A percentile compares a stretch with the other conserved stretches of the same genome.
Evolutionary conservation across 441 rosid genomes (phyloP).

Genomic region (Adansonia grandidieri): DNA sequence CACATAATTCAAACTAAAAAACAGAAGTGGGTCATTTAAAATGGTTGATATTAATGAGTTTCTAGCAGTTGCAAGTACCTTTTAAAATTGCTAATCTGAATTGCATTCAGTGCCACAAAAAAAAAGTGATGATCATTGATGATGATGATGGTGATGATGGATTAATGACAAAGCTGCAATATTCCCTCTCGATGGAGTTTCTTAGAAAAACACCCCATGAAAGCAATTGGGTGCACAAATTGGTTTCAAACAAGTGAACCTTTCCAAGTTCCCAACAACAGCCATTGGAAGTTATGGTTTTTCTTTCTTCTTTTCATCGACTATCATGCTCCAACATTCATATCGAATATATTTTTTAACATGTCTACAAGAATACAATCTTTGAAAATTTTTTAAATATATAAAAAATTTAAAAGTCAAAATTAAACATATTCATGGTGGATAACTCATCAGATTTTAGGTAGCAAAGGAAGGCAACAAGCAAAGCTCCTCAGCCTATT

Average conservation of each 20-base stretch:
- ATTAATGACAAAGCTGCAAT: slow-evolving; percentile 14
- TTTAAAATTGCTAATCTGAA: slow-evolving; percentile 3
- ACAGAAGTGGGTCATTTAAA: not conserved
- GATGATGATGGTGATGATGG: not conserved
- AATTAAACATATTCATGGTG: too few species aligned
- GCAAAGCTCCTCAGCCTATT: not conserved
- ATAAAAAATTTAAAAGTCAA: too few species aligned
- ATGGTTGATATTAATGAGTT: not conserved
- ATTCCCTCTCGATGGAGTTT: not conserved
- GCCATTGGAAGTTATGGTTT: not conserved
- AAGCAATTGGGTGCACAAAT: not conserved
- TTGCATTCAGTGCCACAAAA: slow-evolving; percentile 21
- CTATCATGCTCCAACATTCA: not conserved
- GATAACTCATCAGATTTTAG: too few species aligned
- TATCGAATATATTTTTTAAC: too few species aligned
- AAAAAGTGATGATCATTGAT: not conserved
- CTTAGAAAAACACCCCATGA: slow-evolving; percentile 12
- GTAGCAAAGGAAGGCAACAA: not conserved
- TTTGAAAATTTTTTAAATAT: too few species aligned
- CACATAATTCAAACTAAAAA: not conserved
- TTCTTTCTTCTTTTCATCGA: not conserved
- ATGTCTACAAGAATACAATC: too few species aligned
- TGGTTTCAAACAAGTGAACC: slow-evolving; percentile 1
- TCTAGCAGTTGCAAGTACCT: not conserved
- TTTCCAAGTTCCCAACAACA: slow-evolving; percentile 6